Evolutionary conservation across 176 grass and related monocot genomes (phyloP).

Genomic region (Hordeum marinum): DNA sequence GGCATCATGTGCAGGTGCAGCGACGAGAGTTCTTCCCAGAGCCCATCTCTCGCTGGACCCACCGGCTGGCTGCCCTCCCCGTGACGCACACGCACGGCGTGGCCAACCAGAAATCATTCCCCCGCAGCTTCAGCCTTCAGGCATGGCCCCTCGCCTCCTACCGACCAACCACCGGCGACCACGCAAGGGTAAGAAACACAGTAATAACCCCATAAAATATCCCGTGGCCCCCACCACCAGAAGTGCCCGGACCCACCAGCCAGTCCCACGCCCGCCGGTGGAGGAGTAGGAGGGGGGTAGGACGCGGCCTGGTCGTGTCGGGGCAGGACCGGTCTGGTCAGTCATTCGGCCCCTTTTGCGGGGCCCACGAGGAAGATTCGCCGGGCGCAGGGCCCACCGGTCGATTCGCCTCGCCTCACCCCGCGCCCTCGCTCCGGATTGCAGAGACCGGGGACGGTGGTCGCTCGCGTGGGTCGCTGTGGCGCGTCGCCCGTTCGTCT

Average conservation of each 20-base stretch:
- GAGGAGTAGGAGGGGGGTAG: background rate
- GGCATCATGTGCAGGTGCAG: too few species aligned
- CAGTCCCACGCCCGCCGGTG: background rate
- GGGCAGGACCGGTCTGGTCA: background rate
- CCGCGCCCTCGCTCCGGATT: background rate
- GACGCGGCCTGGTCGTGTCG: background rate
- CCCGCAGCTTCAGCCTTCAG: background rate
- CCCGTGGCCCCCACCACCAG: background rate
- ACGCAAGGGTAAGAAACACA: background rate
- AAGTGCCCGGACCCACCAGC: background rate
- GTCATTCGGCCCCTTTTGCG: background rate
- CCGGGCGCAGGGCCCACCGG: background rate
- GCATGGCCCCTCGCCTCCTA: background rate
- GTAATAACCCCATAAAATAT: background rate
- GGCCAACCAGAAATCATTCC: background rate
- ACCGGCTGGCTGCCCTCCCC: background rate
- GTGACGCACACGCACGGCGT: background rate
- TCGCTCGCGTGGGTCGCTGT: background rate
- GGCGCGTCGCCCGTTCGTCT: background rate
- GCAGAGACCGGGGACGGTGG: background rate
- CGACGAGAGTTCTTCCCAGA: too few species aligned
- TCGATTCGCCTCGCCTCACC: slow-evolving; percentile 11
- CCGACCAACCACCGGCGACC: background rate
- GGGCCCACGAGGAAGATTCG: slow-evolving; percentile 25
- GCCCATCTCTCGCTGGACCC: background rate